A percentile compares a stretch with the other conserved stretches of the same genome.
Evolutionary conservation across 495 filamentous ascomycete genomes (phyloP).

Genomic region (Xylaria scruposa): DNA sequence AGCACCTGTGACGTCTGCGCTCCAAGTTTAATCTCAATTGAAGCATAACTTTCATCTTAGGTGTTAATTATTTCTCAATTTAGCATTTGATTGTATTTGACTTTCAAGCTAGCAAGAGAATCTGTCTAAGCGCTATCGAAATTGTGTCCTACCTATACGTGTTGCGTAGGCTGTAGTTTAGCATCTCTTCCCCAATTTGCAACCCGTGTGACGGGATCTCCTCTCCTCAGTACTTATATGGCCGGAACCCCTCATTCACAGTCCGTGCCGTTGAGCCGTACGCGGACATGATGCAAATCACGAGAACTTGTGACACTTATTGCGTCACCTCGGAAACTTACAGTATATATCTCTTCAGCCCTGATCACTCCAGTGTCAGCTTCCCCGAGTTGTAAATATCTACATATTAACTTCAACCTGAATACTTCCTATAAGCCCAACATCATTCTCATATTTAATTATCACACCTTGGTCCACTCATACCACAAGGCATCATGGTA

Average conservation of each 20-base stretch:
- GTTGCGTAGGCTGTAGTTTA: neutral
- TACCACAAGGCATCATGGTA: conserved; percentile 32
- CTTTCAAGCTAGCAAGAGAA: neutral
- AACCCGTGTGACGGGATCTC: too few species aligned
- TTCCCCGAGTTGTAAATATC: neutral
- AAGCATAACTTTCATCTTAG: neutral
- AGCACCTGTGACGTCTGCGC: conserved; percentile 5
- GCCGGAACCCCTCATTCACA: conserved; percentile 5
- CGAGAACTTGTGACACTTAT: conserved; percentile 21
- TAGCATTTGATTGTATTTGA: neutral
- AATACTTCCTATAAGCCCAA: neutral
- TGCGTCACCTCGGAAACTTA: conserved; percentile 2
- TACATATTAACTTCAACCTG: neutral
- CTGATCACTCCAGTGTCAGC: neutral
- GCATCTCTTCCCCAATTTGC: neutral
- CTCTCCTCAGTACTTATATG: too few species aligned
- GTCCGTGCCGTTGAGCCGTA: neutral
- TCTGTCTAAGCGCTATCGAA: neutral
- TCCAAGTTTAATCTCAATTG: neutral
- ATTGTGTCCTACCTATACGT: neutral
- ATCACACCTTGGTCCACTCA: neutral
- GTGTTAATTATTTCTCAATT: neutral
- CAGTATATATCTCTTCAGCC: neutral
- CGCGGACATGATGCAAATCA: conserved; percentile 12
- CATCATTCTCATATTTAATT: neutral